A percentile compares a stretch with the other conserved stretches of the same genome.
Evolutionary conservation across 371 early-diverging fungal species (phyloP).

Genomic region (Chytridium lagenaria): DNA sequence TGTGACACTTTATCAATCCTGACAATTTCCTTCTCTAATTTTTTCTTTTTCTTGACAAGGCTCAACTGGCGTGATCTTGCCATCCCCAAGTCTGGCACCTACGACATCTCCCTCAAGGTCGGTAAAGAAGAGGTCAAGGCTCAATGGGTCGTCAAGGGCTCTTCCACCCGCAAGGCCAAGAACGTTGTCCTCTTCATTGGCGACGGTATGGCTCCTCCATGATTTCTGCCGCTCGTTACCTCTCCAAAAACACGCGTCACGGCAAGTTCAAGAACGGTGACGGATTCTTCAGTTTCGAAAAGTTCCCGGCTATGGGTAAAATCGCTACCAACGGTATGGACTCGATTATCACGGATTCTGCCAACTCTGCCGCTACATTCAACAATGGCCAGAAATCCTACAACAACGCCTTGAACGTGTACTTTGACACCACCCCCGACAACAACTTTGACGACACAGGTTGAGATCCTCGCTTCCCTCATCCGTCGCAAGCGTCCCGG

Average conservation of each 20-base stretch:
- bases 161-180: slow-evolving; percentile 69
- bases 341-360: slow-evolving; percentile 75
- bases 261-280: slow-evolving; percentile 44
- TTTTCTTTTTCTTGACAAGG: neutral
- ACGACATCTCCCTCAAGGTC: slow-evolving; percentile 57
- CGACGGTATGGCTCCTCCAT: slow-evolving; percentile 67
- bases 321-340: slow-evolving; percentile 75
- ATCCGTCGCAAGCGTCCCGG: slow-evolving; percentile 70
- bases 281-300: slow-evolving; percentile 66
- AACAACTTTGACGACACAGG: slow-evolving; percentile 43
- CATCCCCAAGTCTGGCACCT: slow-evolving; percentile 64
- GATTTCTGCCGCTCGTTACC: slow-evolving; percentile 48
- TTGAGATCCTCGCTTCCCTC: slow-evolving; percentile 70
- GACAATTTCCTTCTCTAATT: neutral
- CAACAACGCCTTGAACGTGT: slow-evolving; percentile 69
- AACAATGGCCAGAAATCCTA: slow-evolving; percentile 71
- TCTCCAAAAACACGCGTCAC: slow-evolving; percentile 41
- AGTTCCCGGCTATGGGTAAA: slow-evolving; percentile 70
- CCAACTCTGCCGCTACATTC: slow-evolving; percentile 77
- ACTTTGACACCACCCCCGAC: slow-evolving; percentile 49
- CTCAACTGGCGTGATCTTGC: slow-evolving; percentile 56
- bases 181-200: slow-evolving; percentile 76
- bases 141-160: slow-evolving; percentile 58
- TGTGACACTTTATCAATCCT: neutral
- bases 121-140: slow-evolving; percentile 53